Percentiles rank a stretch among this genome's conserved stretches.
Evolutionary conservation across 331 rosid genomes (phyloP).

Genomic region (Telfairia occidentalis): DNA sequence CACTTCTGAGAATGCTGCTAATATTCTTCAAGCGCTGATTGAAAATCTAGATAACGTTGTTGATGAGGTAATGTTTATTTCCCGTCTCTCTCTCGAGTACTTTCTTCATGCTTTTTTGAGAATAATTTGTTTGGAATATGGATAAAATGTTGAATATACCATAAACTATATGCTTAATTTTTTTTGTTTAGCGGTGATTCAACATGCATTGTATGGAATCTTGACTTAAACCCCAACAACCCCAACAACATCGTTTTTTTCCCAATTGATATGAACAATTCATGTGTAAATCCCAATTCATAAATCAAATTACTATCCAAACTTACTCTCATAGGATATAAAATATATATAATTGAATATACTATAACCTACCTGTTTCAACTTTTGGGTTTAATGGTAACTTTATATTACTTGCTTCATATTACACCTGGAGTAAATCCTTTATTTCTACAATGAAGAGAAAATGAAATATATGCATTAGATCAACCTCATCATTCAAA

Average conservation of each 20-base stretch:
- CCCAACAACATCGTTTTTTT: neutral
- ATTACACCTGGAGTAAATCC: neutral
- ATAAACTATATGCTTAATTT: neutral
- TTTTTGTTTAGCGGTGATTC: neutral
- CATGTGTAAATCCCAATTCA: neutral
- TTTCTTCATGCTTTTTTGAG: neutral
- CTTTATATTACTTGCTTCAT: neutral
- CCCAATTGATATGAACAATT: neutral
- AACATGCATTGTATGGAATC: neutral
- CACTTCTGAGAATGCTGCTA: constrained; percentile 31
- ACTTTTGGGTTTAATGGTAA: neutral
- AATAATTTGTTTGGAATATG: neutral
- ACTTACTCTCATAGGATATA: neutral
- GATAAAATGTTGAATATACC: neutral
- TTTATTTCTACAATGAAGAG: neutral
- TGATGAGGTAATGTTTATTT: constrained; percentile 41
- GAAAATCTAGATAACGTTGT: constrained; percentile 53
- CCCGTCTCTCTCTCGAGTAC: neutral
- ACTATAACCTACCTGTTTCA: neutral
- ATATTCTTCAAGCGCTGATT: constrained; percentile 52
- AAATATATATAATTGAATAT: neutral
- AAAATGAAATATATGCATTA: neutral
- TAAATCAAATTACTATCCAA: neutral
- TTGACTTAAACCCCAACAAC: neutral
- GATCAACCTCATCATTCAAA: neutral